These are phyloP conservation scores for Gentiana macrophylla DNA, from an alignment of 257 asterid genomes.

Conservation along the genomic window DNA sequence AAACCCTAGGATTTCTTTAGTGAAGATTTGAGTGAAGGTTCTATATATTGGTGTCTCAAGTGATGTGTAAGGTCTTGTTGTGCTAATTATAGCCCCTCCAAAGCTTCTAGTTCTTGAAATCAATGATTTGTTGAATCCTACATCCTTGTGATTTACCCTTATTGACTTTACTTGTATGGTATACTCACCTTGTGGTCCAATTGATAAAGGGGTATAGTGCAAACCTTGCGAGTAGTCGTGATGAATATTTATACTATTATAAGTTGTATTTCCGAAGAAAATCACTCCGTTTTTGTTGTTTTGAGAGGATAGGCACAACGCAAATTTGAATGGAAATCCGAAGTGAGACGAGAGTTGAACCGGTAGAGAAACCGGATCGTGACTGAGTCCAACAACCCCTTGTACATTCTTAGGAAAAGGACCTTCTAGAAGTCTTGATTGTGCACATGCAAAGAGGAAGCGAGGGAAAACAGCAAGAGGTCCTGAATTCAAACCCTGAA, in stretches of 20 bases:
- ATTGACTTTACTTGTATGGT: constrained; percentile 25
- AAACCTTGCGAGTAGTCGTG: background rate
- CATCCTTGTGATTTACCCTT: constrained; percentile 15
- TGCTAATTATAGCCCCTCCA: constrained; percentile 31
- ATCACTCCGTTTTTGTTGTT: constrained; percentile 20
- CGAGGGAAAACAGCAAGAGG: constrained; percentile 12
- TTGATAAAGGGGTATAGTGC: constrained; percentile 25
- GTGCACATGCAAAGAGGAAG: constrained; percentile 39
- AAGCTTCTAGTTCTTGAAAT: constrained; percentile 20
- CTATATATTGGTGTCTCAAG: constrained; percentile 26
- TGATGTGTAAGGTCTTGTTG: constrained; percentile 32
- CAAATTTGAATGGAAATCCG: constrained; percentile 31
- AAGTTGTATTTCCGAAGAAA: constrained; percentile 29
- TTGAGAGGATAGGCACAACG: constrained; percentile 32
- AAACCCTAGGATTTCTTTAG: constrained; percentile 1
- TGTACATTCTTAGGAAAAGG: constrained; percentile 26
- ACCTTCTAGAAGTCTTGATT: constrained; percentile 29
- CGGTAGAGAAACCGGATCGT: constrained; percentile 30
- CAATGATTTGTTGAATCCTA: constrained; percentile 23
- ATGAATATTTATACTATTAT: constrained; percentile 3
- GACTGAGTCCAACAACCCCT: constrained; percentile 43
- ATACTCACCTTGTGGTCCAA: constrained; percentile 38
- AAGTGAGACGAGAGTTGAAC: constrained; percentile 37
- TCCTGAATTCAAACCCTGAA: constrained; percentile 12
- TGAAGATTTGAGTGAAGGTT: constrained; percentile 17